Evolutionary conservation across 2,329 filamentous ascomycete species (phyloP), one percentile per base, ranked within the genome.

Genomic region (Fusarium concolor): DNA sequence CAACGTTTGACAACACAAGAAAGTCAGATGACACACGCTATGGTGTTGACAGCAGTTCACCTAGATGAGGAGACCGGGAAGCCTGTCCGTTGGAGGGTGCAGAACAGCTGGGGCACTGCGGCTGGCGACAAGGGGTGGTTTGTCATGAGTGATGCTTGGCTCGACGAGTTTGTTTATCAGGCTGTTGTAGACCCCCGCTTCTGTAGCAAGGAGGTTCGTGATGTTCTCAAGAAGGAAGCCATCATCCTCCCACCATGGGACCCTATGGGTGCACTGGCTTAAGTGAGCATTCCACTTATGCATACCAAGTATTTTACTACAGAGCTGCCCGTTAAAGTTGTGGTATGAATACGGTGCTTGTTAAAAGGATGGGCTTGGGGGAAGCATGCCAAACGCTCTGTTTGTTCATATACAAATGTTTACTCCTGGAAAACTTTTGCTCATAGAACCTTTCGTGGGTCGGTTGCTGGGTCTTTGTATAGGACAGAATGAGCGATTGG

Each of bases 21-120:
- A 80, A 90, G 87, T 54, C 85, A 87, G 50, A 96, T 97, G 93
- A 97, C 93, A 2, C 94, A 97, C 74, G 94, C 94, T 6, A 97
- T 97, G 94, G 92, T 96, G 1, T 79, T 97, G 65, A 97, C 93
- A 4, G 94, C 88, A 1, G 94, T 97, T 44, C 93, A 97, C 75
- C 77, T 96, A 4, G 90, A 92, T 62, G 82, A 85, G 28, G 80
- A 87, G 61, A 79, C 77, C 2, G 89, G 87, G 2, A 86, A 88
- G 78, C 84, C 88, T 3, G 86, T 93, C 2, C 83, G 93, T 43
- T 97, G 94, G 94, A 84, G 93, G 54, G 92, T 97, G 9, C 91
- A 97, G 84, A 97, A 97, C 76, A 91, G 88, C 56, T 97, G 93
- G 93, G 92, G 91, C 14, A 84, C 87, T 39, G 80, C 75, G 0